These are phyloP conservation scores for Talaromyces marneffei DNA, from an alignment of 2,329 filamentous ascomycete species.

Conservation along the genomic window DNA sequence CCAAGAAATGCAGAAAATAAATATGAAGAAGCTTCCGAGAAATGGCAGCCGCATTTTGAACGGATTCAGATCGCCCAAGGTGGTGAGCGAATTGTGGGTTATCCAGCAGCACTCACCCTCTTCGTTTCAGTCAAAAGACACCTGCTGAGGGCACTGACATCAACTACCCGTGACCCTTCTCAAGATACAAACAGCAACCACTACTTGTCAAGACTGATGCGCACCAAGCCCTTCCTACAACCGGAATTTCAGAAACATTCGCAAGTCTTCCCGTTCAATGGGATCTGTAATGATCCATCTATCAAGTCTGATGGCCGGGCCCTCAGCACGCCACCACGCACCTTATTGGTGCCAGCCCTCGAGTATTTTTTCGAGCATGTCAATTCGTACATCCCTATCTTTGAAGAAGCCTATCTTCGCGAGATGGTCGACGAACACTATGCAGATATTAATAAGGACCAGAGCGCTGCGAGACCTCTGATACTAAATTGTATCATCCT, in stretches of 20 bases:
- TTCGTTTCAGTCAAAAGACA: conserved; percentile 2
- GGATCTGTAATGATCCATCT: not conserved
- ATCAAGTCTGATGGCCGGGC: not conserved
- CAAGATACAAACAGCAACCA: not conserved
- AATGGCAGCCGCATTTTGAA: conserved; percentile 1
- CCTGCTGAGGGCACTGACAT: not conserved
- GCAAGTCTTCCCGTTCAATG: not conserved
- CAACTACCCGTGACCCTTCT: not conserved
- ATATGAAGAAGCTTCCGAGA: not conserved
- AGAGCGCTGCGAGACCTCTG: not conserved
- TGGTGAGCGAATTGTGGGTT: not conserved
- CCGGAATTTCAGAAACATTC: not conserved
- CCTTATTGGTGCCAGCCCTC: not conserved
- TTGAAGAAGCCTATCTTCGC: not conserved
- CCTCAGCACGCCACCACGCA: not conserved
- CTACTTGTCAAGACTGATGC: not conserved
- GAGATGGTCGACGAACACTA: not conserved
- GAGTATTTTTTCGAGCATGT: conserved; percentile 1
- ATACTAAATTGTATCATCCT: not conserved
- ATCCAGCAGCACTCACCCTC: conserved; percentile 3
- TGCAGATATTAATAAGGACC: not conserved
- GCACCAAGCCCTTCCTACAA: not conserved
- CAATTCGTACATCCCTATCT: conserved; percentile 2
- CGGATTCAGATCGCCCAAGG: conserved; percentile 5
- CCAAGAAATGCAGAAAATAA: not conserved